A percentile compares a stretch with the other conserved stretches of the same genome.
These are phyloP conservation scores for Medicago ruthenica DNA, from an alignment of 306 rosid species.

Conservation along the genomic window DNA sequence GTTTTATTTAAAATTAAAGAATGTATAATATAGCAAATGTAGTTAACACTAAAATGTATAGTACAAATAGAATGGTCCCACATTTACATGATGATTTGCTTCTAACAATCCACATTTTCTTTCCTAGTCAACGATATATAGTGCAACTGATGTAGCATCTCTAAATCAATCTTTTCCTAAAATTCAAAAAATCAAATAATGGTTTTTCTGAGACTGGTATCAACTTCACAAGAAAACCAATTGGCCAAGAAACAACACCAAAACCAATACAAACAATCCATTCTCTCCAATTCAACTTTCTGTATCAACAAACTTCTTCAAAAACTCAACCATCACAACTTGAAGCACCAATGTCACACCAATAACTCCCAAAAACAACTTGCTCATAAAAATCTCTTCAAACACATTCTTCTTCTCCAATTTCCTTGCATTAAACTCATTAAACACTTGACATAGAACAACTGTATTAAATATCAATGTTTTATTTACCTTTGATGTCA, in stretches of 20 bases:
- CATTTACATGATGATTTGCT: no score
- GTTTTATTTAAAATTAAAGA: no score
- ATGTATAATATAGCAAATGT: no score
- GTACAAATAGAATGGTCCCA: neutral
- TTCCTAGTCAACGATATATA: neutral
- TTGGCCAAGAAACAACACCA: constrained; percentile 47
- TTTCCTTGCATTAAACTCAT: constrained; percentile 47
- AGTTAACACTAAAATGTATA: neutral
- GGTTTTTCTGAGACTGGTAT: constrained; percentile 48
- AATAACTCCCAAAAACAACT: constrained; percentile 46
- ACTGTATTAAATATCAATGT: no score
- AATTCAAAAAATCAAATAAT: constrained; percentile 11
- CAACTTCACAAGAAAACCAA: constrained; percentile 49
- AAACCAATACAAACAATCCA: constrained; percentile 41
- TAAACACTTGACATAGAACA: no score
- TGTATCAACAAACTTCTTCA: constrained; percentile 49
- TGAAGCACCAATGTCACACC: constrained; percentile 44
- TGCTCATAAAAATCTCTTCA: constrained; percentile 37
- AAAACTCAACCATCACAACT: constrained; percentile 52
- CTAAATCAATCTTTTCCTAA: neutral
- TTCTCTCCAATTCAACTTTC: constrained; percentile 46
- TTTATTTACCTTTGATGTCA: constrained; percentile 43
- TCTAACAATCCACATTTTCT: neutral
- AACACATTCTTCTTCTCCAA: constrained; percentile 49
- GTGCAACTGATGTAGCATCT: neutral